Conservation (phyloP, 805 yeast species). For the Metschnikowia vanudenii region DNA sequence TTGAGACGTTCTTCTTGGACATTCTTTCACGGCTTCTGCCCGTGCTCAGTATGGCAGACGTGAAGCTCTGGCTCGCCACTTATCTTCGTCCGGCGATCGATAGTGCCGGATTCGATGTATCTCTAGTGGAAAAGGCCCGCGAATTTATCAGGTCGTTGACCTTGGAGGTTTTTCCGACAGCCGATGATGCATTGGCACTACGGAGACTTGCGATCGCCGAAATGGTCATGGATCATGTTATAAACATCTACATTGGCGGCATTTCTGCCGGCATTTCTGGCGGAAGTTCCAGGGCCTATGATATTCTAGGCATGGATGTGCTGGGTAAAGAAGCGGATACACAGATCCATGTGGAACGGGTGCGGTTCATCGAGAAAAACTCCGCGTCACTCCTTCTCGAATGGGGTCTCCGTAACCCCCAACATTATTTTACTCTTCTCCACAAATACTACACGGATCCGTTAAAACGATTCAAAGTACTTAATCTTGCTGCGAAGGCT, state of each 20-base stretch:
- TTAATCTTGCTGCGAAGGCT: conserved; percentile 37
- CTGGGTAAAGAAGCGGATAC: conserved; percentile 21
- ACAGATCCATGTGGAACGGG: conserved; percentile 47
- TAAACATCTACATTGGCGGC: conserved; percentile 27
- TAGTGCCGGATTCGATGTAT: conserved; percentile 52
- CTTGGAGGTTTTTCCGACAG: conserved; percentile 16
- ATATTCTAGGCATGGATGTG: conserved; percentile 19
- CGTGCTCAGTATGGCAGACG: conserved; percentile 26
- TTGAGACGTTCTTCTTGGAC: conserved; percentile 40
- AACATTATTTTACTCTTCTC: conserved; percentile 35
- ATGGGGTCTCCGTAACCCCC: conserved; percentile 43
- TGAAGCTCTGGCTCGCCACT: conserved; percentile 49
- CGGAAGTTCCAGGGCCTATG: conserved; percentile 15
- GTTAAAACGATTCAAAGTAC: conserved; percentile 34
- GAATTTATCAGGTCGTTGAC: conserved; percentile 26
- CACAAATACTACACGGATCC: conserved; percentile 35
- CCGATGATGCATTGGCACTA: conserved; percentile 23
- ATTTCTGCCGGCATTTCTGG: no score
- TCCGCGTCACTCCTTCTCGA: conserved; percentile 38
- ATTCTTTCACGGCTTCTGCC: conserved; percentile 35
- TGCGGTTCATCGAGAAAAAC: conserved; percentile 47
- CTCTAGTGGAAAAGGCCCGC: conserved; percentile 33
- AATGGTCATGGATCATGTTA: conserved; percentile 24
- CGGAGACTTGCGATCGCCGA: conserved; percentile 24
- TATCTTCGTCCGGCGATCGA: conserved; percentile 53